These are phyloP conservation scores for Metrosideros polymorpha DNA, from an alignment of 441 rosid genomes.

Conservation along the genomic window DNA sequence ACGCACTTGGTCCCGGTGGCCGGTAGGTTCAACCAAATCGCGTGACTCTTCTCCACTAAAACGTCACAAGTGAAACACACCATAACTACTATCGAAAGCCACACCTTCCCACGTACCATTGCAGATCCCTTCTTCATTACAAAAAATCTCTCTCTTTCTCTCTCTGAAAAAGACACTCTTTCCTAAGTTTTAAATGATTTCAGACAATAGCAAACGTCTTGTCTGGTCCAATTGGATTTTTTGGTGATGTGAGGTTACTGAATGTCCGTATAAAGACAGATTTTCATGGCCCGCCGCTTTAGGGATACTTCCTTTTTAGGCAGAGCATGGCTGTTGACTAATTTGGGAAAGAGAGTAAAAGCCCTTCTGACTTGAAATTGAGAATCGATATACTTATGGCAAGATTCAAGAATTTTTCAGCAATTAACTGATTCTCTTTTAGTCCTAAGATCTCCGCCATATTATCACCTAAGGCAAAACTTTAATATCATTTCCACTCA, in stretches of 20 bases:
- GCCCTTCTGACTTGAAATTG: background rate
- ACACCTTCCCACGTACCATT: constrained; percentile 2
- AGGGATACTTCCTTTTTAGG: background rate
- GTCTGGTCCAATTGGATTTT: background rate
- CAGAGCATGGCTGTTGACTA: background rate
- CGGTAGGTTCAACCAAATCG: constrained; percentile 69
- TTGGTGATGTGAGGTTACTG: background rate
- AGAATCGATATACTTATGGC: background rate
- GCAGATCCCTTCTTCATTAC: background rate
- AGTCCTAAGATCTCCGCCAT: no score
- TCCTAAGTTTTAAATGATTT: background rate
- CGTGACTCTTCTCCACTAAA: constrained; percentile 16
- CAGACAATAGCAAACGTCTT: background rate
- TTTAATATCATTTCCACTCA: background rate
- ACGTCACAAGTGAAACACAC: background rate
- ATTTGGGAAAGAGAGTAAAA: background rate
- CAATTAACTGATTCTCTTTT: no score
- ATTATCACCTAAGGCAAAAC: background rate
- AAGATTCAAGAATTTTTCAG: no score
- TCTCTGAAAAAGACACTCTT: background rate
- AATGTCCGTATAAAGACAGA: background rate
- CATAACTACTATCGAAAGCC: background rate
- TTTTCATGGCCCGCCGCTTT: background rate
- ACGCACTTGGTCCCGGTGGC: constrained; percentile 71
- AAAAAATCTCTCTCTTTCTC: background rate